Evolutionary conservation across 1,139 yeast genomes (phyloP).

Genomic region (Kodamaea sp.): DNA sequence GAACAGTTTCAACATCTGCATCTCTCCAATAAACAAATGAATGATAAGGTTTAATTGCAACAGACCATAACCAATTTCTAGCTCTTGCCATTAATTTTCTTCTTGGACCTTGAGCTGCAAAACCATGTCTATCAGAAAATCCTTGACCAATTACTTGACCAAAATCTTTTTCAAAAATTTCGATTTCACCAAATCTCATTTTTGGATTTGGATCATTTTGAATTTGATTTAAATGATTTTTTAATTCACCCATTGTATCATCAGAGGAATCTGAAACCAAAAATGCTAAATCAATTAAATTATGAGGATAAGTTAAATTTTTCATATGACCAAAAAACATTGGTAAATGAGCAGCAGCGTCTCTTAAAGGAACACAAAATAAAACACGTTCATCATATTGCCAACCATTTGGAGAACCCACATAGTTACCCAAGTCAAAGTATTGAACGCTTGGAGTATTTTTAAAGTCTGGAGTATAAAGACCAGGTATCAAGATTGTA

Average conservation of each 20-base stretch:
- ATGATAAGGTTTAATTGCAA: constrained; percentile 50
- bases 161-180: constrained; percentile 51
- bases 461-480: constrained; percentile 20
- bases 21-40: constrained; percentile 55
- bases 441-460: constrained; percentile 28
- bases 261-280: constrained; percentile 57
- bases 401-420: constrained; percentile 51
- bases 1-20: constrained; percentile 53
- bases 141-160: constrained; percentile 53
- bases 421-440: constrained; percentile 44
- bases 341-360: constrained; percentile 60
- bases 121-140: constrained; percentile 51
- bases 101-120: constrained; percentile 54
- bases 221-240: constrained; percentile 38
- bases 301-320: constrained; percentile 56
- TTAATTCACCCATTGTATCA: constrained; percentile 50
- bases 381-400: constrained; percentile 50
- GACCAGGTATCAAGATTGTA: not conserved
- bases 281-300: constrained; percentile 54
- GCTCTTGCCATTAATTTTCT: constrained; percentile 53
- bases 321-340: constrained; percentile 58
- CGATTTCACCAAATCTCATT: constrained; percentile 53
- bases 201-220: constrained; percentile 41
- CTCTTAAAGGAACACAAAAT: constrained; percentile 58
- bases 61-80: constrained; percentile 53